Conservation (phyloP, 345 rosid species). For the Crucihimalaya himalaica region DNA sequence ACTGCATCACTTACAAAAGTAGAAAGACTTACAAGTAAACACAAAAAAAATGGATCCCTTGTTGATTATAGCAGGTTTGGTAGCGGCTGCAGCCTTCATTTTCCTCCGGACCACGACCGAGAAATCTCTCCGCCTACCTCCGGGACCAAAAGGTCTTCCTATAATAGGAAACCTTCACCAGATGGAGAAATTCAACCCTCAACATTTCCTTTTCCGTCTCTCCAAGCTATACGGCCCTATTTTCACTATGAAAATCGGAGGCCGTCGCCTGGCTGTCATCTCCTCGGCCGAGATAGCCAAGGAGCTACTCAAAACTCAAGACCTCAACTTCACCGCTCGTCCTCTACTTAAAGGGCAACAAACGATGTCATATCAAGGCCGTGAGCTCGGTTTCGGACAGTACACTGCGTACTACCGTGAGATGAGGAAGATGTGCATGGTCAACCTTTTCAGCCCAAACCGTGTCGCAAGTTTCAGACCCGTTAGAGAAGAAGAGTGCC, state of each 20-base stretch:
- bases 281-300: constrained; percentile 35
- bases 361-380: constrained; percentile 41
- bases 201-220: constrained; percentile 39
- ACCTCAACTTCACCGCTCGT: constrained; percentile 38
- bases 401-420: constrained; percentile 39
- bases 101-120: constrained; percentile 16
- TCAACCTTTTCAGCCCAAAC: constrained; percentile 39
- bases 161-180: constrained; percentile 39
- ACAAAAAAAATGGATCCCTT: constrained; percentile 26
- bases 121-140: constrained; percentile 32
- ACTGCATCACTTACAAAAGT: not conserved
- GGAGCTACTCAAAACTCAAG: constrained; percentile 35
- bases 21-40: not conserved
- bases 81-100: constrained; percentile 18
- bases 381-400: constrained; percentile 41
- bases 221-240: constrained; percentile 36
- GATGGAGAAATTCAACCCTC: constrained; percentile 39
- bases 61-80: constrained; percentile 14
- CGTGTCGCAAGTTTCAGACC: constrained; percentile 38
- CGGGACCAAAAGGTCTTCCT: constrained; percentile 41
- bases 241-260: constrained; percentile 34
- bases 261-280: constrained; percentile 23
- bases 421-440: constrained; percentile 44
- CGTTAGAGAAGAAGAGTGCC: constrained; percentile 40
- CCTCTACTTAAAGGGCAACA: constrained; percentile 37